phyloP scores from a whole-genome alignment of 352 stramenopile genomes.

The Globisporangium irregulare region DNA sequence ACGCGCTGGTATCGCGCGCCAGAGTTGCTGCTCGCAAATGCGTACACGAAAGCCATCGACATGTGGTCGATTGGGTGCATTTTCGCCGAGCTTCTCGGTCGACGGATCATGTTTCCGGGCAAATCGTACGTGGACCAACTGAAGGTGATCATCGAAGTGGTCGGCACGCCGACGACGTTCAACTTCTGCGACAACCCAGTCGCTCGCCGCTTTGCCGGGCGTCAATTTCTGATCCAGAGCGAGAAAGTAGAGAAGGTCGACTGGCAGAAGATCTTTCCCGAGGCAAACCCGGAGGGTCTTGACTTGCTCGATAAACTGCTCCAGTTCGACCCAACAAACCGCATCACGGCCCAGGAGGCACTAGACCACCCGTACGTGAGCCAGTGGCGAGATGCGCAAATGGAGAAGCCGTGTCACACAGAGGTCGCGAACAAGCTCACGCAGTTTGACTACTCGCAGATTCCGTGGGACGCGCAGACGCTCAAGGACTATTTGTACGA shows the following conservation, averaged over 20 bases:
- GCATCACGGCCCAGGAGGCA: conserved; percentile 82
- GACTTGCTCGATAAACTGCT: conserved; percentile 86
- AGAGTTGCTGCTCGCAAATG: conserved; percentile 78
- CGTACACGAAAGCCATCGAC: conserved; percentile 88
- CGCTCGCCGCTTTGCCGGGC: conserved; percentile 74
- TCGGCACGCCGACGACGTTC: conserved; percentile 81
- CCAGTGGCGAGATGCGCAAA: conserved; percentile 62
- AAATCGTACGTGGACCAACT: conserved; percentile 88
- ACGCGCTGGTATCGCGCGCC: conserved; percentile 92
- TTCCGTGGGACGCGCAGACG: conserved; percentile 63
- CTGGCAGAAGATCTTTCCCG: conserved; percentile 73
- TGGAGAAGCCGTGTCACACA: conserved; percentile 54
- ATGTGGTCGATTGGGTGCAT: conserved; percentile 99
- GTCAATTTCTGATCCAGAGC: conserved; percentile 79
- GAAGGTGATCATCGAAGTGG: conserved; percentile 84
- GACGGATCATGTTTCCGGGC: conserved; percentile 81
- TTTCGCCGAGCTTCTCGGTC: conserved; percentile 96
- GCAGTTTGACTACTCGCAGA: conserved; percentile 75
- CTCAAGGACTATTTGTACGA: conserved; percentile 82
- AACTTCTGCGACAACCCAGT: conserved; percentile 85
- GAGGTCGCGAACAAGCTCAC: conserved; percentile 55
- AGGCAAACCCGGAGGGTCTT: conserved; percentile 82
- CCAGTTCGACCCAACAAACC: conserved; percentile 83
- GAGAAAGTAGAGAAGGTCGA: conserved; percentile 69
- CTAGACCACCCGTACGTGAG: conserved; percentile 90